These are phyloP conservation scores for Annulohypoxylon moriforme DNA, from an alignment of 495 filamentous ascomycete genomes.

Conservation along the genomic window DNA sequence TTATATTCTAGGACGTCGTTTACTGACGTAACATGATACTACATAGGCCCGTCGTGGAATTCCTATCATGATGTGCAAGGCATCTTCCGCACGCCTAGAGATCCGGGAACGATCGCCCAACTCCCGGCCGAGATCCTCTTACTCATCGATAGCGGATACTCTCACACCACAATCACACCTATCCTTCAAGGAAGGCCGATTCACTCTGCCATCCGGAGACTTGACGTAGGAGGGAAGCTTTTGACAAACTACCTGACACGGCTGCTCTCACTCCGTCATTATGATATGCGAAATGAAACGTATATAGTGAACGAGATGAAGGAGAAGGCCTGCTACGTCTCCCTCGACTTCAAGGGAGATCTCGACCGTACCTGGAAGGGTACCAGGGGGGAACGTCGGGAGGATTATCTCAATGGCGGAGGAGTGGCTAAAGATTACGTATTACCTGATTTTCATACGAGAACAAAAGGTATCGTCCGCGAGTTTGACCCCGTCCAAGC, in stretches of 20 bases:
- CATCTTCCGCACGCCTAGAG: constrained; percentile 64
- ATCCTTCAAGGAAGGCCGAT: constrained; percentile 82
- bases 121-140: constrained; percentile 82
- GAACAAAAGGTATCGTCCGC: constrained; percentile 76
- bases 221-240: constrained; percentile 92
- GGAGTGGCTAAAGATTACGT: constrained; percentile 93
- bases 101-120: constrained; percentile 55
- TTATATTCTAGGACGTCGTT: no score
- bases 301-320: constrained; percentile 96
- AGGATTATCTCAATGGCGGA: constrained; percentile 60
- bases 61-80: constrained; percentile 82
- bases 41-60: constrained; percentile 71
- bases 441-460: constrained; percentile 86
- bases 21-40: neutral
- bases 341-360: constrained; percentile 78
- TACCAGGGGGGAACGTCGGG: constrained; percentile 65
- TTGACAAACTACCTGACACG: constrained; percentile 96
- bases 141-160: constrained; percentile 91
- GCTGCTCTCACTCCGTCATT: constrained; percentile 87
- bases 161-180: constrained; percentile 92
- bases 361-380: constrained; percentile 88
- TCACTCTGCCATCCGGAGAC: constrained; percentile 82
- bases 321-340: constrained; percentile 87
- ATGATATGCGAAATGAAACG: constrained; percentile 93
- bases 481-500: constrained; percentile 75